phyloP scores from a whole-genome alignment of 208 protist species.

The Leishmania lainsoni region DNA sequence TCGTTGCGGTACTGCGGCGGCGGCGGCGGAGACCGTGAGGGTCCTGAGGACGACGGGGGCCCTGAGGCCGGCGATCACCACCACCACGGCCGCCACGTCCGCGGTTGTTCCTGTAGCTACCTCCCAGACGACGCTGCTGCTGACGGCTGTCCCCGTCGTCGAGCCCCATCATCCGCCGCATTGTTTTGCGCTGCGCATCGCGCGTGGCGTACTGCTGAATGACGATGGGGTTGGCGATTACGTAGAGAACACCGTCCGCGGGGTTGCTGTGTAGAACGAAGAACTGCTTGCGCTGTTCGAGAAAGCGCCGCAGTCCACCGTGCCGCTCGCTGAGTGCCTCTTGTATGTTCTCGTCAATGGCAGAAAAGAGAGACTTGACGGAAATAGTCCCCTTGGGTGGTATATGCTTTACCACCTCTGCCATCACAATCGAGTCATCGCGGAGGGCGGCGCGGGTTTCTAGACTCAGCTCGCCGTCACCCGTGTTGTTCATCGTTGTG shows the following conservation, averaged over 20 bases:
- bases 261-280: slow-evolving; percentile 64
- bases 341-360: slow-evolving; percentile 56
- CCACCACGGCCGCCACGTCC: slow-evolving; percentile 23
- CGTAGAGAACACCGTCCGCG: slow-evolving; percentile 60
- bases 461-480: slow-evolving; percentile 59
- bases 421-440: slow-evolving; percentile 65
- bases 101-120: slow-evolving; percentile 9
- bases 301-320: slow-evolving; percentile 66
- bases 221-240: slow-evolving; percentile 64
- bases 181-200: slow-evolving; percentile 63
- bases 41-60: background rate
- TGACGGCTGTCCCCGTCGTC: background rate
- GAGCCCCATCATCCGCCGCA: slow-evolving; percentile 77
- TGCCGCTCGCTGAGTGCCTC: slow-evolving; percentile 81
- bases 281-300: slow-evolving; percentile 75
- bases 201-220: slow-evolving; percentile 55
- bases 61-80: slow-evolving; percentile 6
- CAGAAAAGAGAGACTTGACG: slow-evolving; percentile 65
- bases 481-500: slow-evolving; percentile 16
- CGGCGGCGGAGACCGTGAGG: slow-evolving; percentile 4
- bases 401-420: slow-evolving; percentile 56
- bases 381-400: slow-evolving; percentile 63
- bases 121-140: slow-evolving; percentile 14
- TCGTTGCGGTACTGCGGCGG: slow-evolving; percentile 4
- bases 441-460: slow-evolving; percentile 65